Percentiles rank a stretch among this genome's conserved stretches.
phyloP scores from a whole-genome alignment of 2,329 filamentous ascomycete genomes.

The Ploettnerulaceae sp. region DNA sequence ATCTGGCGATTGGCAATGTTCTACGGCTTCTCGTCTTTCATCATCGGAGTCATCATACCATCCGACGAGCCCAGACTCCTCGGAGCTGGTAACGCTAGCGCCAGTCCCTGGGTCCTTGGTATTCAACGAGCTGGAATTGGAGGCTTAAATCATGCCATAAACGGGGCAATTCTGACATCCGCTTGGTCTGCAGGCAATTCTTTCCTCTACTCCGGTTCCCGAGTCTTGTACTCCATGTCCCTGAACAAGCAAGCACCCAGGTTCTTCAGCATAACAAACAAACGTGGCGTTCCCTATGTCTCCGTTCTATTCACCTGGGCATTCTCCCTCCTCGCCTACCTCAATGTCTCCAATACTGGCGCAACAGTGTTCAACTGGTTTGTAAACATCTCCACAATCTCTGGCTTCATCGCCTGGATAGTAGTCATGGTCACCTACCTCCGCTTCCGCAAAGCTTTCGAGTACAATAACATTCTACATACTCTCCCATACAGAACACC shows the following conservation, averaged over 20 bases:
- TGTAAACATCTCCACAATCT: slow-evolving; percentile 12
- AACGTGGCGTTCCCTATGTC: slow-evolving; percentile 54
- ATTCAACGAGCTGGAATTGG: slow-evolving; percentile 62
- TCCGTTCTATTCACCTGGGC: slow-evolving; percentile 57
- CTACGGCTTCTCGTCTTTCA: slow-evolving; percentile 53
- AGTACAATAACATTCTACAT: slow-evolving; percentile 45
- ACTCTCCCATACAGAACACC: slow-evolving; percentile 44
- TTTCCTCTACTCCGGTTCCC: slow-evolving; percentile 60
- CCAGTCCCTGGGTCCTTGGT: slow-evolving; percentile 48
- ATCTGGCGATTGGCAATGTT: slow-evolving; percentile 56
- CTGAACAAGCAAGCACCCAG: slow-evolving; percentile 59
- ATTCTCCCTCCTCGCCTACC: slow-evolving; percentile 23
- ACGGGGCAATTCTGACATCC: slow-evolving; percentile 62
- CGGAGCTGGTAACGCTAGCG: slow-evolving; percentile 43
- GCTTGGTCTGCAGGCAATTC: slow-evolving; percentile 59
- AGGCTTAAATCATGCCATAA: slow-evolving; percentile 62
- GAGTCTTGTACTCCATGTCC: slow-evolving; percentile 64
- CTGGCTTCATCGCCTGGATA: slow-evolving; percentile 13
- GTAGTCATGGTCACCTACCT: slow-evolving; percentile 47
- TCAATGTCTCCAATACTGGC: slow-evolving; percentile 31
- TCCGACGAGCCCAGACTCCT: slow-evolving; percentile 55
- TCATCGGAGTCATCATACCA: slow-evolving; percentile 56
- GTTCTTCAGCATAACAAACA: slow-evolving; percentile 54
- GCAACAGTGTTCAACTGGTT: slow-evolving; percentile 15
- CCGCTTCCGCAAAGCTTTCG: slow-evolving; percentile 54